These are phyloP conservation scores for Fusarium metavorans DNA, from an alignment of 2,329 filamentous ascomycete species.

Conservation along the genomic window DNA sequence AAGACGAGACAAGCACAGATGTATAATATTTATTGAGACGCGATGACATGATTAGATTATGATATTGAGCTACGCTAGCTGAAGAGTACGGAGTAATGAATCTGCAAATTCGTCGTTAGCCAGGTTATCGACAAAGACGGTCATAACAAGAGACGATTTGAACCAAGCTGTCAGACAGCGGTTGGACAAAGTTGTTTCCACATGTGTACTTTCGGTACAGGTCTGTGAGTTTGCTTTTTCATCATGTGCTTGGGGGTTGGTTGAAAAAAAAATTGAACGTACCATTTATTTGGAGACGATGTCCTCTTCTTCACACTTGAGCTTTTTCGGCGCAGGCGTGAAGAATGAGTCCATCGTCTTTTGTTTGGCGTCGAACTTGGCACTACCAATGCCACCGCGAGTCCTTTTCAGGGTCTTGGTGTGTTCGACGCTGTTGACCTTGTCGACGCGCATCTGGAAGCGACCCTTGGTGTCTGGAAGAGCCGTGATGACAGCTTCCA, in stretches of 20 bases:
- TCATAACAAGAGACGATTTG: constrained; percentile 38
- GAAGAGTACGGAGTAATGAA: neutral
- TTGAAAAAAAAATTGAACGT: constrained; percentile 45
- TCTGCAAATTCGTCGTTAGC: constrained; percentile 41
- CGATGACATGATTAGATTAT: constrained; percentile 19
- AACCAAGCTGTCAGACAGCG: constrained; percentile 76
- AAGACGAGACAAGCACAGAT: constrained; percentile 67
- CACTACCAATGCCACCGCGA: constrained; percentile 83
- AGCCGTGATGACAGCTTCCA: constrained; percentile 49
- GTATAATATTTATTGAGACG: constrained; percentile 45
- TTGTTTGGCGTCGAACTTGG: constrained; percentile 80
- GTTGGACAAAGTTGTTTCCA: constrained; percentile 82
- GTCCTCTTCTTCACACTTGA: constrained; percentile 42
- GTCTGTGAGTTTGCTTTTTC: constrained; percentile 82
- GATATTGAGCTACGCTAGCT: constrained; percentile 1
- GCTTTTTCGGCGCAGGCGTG: constrained; percentile 54
- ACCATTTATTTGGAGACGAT: constrained; percentile 51
- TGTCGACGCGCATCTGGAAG: constrained; percentile 61
- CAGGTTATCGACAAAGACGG: constrained; percentile 26
- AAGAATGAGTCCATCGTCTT: constrained; percentile 84
- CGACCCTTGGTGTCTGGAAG: neutral
- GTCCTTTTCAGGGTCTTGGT: constrained; percentile 81
- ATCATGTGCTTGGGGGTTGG: constrained; percentile 65
- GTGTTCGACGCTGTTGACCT: constrained; percentile 78
- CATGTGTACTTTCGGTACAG: constrained; percentile 79